Percentiles rank a stretch among this genome's conserved stretches.
Conservation (phyloP, 768 basidiomycete species). For the Naganishia antarctica region DNA sequence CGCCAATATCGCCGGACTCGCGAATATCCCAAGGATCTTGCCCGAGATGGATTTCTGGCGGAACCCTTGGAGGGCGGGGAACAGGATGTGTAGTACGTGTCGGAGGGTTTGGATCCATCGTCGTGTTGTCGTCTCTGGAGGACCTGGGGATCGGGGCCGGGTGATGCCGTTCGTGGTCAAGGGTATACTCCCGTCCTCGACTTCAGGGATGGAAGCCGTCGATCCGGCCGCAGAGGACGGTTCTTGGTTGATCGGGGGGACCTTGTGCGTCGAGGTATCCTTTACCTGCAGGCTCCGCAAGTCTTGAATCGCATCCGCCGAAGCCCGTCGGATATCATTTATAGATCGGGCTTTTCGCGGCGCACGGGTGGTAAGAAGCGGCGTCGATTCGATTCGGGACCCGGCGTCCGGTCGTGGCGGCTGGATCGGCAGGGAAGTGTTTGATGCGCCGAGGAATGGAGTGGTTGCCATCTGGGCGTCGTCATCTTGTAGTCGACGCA, state of each 20-base stretch:
- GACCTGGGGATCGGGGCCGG: not conserved
- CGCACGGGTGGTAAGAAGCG: not conserved
- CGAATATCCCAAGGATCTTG: slow-evolving; percentile 69
- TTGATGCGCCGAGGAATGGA: no score
- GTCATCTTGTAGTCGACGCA: no score
- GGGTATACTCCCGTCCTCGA: slow-evolving; percentile 14
- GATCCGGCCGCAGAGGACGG: slow-evolving; percentile 2
- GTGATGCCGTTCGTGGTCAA: not conserved
- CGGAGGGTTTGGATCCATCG: slow-evolving; percentile 3
- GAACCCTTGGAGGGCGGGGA: slow-evolving; percentile 78
- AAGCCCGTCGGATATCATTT: no score
- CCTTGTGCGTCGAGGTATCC: no score
- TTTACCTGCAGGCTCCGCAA: no score
- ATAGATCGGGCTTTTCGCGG: no score
- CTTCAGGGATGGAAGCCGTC: slow-evolving; percentile 48
- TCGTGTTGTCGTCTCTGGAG: not conserved
- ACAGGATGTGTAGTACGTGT: slow-evolving; percentile 61
- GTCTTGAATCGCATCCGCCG: no score
- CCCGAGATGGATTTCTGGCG: slow-evolving; percentile 64
- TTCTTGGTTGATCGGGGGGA: not conserved
- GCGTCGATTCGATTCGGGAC: not conserved
- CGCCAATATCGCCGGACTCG: slow-evolving; percentile 76
- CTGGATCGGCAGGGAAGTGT: no score
- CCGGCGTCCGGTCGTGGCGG: no score
- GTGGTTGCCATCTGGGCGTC: not conserved